These are phyloP conservation scores for Conidiobolus incongruus DNA, from an alignment of 371 early-diverging fungal species.

Conservation along the genomic window DNA sequence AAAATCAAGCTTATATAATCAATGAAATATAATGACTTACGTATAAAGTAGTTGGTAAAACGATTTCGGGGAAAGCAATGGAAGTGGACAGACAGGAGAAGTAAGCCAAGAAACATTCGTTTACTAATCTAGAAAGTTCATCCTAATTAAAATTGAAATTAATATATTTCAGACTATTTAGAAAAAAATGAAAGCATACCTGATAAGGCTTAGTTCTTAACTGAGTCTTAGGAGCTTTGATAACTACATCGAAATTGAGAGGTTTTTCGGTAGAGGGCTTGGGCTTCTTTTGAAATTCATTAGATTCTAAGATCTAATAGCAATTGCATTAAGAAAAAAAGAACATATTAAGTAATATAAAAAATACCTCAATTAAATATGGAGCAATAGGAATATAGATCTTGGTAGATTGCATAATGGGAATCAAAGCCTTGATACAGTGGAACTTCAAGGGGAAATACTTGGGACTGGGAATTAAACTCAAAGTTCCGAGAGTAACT, in stretches of 20 bases:
- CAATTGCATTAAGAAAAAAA: slow-evolving; percentile 9
- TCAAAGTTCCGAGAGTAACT: slow-evolving; percentile 59
- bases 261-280: slow-evolving; percentile 55
- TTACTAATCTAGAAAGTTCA: slow-evolving; percentile 47
- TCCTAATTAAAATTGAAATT: slow-evolving; percentile 20
- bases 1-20: neutral
- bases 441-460: slow-evolving; percentile 84
- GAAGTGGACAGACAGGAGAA: slow-evolving; percentile 38
- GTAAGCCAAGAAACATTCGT: slow-evolving; percentile 39
- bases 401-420: slow-evolving; percentile 38
- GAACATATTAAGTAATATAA: slow-evolving; percentile 10
- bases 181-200: slow-evolving; percentile 18
- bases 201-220: slow-evolving; percentile 60
- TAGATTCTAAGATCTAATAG: slow-evolving; percentile 12
- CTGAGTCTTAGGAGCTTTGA: slow-evolving; percentile 57
- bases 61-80: slow-evolving; percentile 78
- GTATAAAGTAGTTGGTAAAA: slow-evolving; percentile 43
- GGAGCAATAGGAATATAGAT: slow-evolving; percentile 70
- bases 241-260: slow-evolving; percentile 40
- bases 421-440: slow-evolving; percentile 39
- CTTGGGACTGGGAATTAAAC: slow-evolving; percentile 65
- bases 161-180: neutral
- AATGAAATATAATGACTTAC: slow-evolving; percentile 10
- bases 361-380: slow-evolving; percentile 50
- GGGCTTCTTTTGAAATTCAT: slow-evolving; percentile 25